Evolutionary conservation across 2,329 filamentous ascomycete genomes (phyloP).

Genomic region (Diplodia sapinea): DNA sequence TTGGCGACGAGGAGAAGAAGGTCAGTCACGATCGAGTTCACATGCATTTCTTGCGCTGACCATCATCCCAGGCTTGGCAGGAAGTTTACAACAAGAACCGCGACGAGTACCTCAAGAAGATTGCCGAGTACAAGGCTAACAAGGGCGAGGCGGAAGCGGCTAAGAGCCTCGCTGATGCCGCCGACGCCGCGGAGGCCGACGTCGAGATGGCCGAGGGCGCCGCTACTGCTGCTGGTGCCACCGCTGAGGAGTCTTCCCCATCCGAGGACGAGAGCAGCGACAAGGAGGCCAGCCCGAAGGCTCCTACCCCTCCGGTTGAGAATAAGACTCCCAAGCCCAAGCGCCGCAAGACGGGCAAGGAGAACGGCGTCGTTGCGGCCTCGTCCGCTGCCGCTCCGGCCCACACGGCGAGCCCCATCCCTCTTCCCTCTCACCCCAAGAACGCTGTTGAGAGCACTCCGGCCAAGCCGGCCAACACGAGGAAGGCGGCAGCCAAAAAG

Average conservation of each 20-base stretch:
- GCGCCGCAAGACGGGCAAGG: conserved; percentile 31
- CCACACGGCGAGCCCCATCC: conserved; percentile 24
- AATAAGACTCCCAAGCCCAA: conserved; percentile 31
- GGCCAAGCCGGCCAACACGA: not conserved
- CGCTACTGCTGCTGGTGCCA: conserved; percentile 2
- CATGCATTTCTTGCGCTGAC: not conserved
- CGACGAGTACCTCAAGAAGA: conserved; percentile 20
- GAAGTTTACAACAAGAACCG: conserved; percentile 21
- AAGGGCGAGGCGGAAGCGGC: conserved; percentile 14
- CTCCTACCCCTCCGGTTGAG: conserved; percentile 27
- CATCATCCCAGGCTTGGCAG: conserved; percentile 17
- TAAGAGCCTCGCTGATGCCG: not conserved
- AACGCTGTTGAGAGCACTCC: conserved; percentile 15
- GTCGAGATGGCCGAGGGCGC: conserved; percentile 28
- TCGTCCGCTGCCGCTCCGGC: conserved; percentile 23
- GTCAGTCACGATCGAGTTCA: conserved; percentile 48
- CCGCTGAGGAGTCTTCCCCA: not conserved
- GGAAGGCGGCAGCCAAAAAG: conserved; percentile 20
- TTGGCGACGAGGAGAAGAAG: conserved; percentile 75
- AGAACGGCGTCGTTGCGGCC: conserved; percentile 19
- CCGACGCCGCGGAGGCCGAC: not conserved
- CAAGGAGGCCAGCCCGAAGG: conserved; percentile 29
- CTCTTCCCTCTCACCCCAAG: conserved; percentile 24
- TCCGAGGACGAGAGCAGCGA: conserved; percentile 19
- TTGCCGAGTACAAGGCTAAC: conserved; percentile 22